Evolutionary conservation across 495 filamentous ascomycete species (phyloP), one percentile per base, ranked within the genome.

Genomic region (Penicillium canariense): DNA sequence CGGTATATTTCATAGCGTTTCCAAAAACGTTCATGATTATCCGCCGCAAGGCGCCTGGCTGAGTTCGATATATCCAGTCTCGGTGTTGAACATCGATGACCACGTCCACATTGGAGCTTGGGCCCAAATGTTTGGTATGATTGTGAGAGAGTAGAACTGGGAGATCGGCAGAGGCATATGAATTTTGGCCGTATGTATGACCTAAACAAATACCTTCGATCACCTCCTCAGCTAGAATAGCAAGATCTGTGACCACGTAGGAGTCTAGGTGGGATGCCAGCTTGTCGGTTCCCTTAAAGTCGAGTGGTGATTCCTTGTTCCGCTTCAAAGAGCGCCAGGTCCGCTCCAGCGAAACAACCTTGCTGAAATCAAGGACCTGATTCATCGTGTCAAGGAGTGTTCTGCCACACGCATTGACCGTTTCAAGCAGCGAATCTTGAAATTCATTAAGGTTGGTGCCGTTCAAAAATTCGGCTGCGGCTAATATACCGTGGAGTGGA

Each of bases 1-100:
- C 76, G 5, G 86, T 91, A 58, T 90, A 92, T 59, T 95, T 95
- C 59, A 93, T 78, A 0, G 90, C 83, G 66, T 95, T 95, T 15
- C 90, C 87, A 50, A 90, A 85, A 1, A 93, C 56, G 59, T 95
- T 92, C 86, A 91, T 89, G 28, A 94, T 79, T 36, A 91, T 81
- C 2, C 90, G 81, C 15, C 86, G 79, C 34, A 90, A 68, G 3
- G 87, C 88, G 4, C 88, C 88, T 0, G 87, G 86, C 35, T 91
- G 86, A 0, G 84, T 83, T 4, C 74, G 73, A 66, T 88, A 90
- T 11, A 79, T 53, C 74, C 84, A 90, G 50, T 80, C 68, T 35
- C 81, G 76, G 15, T 74, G 72, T 20, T 82, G 77, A 39, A 91
- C 79, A 64, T 89, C 85, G 11, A 91, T 63, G 30, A 85, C 73